Evolutionary conservation across 495 filamentous ascomycete genomes (phyloP), one percentile per base, ranked within the genome.

Genomic region (Penicillium dipodomyicola): DNA sequence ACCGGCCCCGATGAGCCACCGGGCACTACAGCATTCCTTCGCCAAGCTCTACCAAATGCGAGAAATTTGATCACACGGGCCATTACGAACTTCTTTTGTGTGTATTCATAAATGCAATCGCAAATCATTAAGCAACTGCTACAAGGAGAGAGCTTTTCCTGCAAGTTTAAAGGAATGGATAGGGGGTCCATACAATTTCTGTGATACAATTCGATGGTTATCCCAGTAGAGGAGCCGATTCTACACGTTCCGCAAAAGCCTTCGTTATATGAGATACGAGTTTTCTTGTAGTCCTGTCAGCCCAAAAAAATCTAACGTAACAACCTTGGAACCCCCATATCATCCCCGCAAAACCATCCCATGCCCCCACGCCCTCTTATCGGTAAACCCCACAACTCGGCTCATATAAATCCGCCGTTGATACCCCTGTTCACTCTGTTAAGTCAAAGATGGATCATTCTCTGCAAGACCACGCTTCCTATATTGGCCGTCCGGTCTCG

Each of bases 371-470:
- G 42, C n/a, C 29, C 30, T 33, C 11, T 47, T 47, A 47, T 54
- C 42, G 25, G 19, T 43, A 32, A 47, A 54, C 41, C 42, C 52
- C 52, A 47, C 52, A 9, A 30, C 19, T 29, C 35, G 50, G 14
- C 37, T 41, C 41, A 35, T 46, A 54, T 46, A 54, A 39, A 25
- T 32, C 52, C 50, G 12, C 41, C 12, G 46, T 46, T 14, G 11
- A 20, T 10, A 45, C 48, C 49, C 33, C 50, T 52, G 7, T 40
- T 40, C 1, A 1, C 17, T 19, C 33, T 11, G n/a, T 12, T 7
- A 51, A 22, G 19, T 15, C 41, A 57, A 25, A 20, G 2, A 73
- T 73, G 69, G 63, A 67, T 40, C 56, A 63, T 49, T 65, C 69
- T 35, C 61, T 67, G 10, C 33, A 68, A 43, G 52, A 46, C 30